Evolutionary conservation across 352 stramenopile genomes (phyloP).

Genomic region (Phytophthora chlamydospora): DNA sequence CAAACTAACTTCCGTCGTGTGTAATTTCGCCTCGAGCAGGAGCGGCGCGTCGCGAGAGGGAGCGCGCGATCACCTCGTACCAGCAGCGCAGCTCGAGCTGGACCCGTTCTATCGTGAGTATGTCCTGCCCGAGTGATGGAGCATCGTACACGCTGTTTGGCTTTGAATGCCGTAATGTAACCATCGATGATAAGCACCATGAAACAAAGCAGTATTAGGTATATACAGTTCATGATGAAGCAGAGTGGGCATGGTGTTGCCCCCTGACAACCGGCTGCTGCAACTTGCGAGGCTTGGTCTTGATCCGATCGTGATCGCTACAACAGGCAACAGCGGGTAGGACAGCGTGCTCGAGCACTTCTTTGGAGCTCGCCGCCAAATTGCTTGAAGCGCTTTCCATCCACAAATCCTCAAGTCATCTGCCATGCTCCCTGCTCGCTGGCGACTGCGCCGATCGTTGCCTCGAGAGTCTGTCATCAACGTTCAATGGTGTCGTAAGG

Average conservation of each 20-base stretch:
- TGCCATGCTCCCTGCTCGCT: slow-evolving; percentile 9
- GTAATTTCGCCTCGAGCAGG: slow-evolving; percentile 16
- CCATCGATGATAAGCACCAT: too few species aligned
- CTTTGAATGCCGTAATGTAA: not conserved
- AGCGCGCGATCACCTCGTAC: slow-evolving; percentile 34
- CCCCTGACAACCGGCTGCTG: too few species aligned
- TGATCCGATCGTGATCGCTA: too few species aligned
- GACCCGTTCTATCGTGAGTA: slow-evolving; percentile 48
- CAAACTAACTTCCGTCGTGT: slow-evolving; percentile 11
- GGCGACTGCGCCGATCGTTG: slow-evolving; percentile 2
- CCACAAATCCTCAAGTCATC: slow-evolving; percentile 20
- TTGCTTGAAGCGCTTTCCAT: slow-evolving; percentile 34
- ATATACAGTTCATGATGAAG: too few species aligned
- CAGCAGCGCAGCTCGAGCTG: slow-evolving; percentile 41
- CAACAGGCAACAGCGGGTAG: slow-evolving; percentile 6
- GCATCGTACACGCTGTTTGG: not conserved
- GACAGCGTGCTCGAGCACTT: slow-evolving; percentile 10
- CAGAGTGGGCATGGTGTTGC: too few species aligned
- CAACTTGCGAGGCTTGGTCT: too few species aligned
- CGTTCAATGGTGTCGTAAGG: not conserved
- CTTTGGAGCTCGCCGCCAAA: slow-evolving; percentile 8
- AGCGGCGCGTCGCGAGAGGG: slow-evolving; percentile 32
- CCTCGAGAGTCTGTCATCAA: slow-evolving; percentile 9
- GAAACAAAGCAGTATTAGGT: too few species aligned
- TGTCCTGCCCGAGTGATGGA: slow-evolving; percentile 11